These are phyloP conservation scores for Calocera viscosa DNA, from an alignment of 768 basidiomycete species.

Conservation along the genomic window DNA sequence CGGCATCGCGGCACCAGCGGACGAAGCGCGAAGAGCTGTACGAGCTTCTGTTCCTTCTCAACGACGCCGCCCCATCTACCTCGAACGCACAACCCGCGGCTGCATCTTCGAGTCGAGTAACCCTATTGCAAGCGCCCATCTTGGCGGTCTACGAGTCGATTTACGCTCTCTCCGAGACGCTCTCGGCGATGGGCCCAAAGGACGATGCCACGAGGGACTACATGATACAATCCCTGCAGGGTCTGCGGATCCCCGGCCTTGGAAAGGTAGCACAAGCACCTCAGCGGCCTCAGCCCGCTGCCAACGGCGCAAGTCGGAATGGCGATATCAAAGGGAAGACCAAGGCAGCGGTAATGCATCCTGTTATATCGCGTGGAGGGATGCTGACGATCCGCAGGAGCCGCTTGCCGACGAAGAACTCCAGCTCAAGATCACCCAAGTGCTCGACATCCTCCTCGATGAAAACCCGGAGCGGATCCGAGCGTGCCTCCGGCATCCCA, in stretches of 20 bases:
- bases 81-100: not conserved
- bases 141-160: conserved; percentile 60
- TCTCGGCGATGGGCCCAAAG: conserved; percentile 35
- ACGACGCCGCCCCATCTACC: conserved; percentile 35
- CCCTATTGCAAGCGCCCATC: conserved; percentile 53
- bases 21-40: conserved; percentile 32
- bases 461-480: conserved; percentile 44
- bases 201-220: conserved; percentile 49
- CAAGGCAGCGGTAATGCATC: conserved; percentile 24
- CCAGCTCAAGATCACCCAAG: conserved; percentile 37
- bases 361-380: conserved; percentile 7
- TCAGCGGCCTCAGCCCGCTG: not conserved
- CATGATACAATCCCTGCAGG: conserved; percentile 26
- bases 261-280: not conserved
- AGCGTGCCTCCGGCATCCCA: conserved; percentile 38
- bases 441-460: conserved; percentile 66
- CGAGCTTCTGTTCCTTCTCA: conserved; percentile 46
- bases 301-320: conserved; percentile 1
- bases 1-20: conserved; percentile 39
- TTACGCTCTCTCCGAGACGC: conserved; percentile 44
- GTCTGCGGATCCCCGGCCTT: not conserved
- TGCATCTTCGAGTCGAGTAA: conserved; percentile 17
- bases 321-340: conserved; percentile 34
- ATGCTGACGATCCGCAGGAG: not conserved
- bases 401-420: not conserved